A percentile compares a stretch with the other conserved stretches of the same genome.
phyloP scores from a whole-genome alignment of 2,329 filamentous ascomycete genomes.

The Pseudogymnoascus sp. region DNA sequence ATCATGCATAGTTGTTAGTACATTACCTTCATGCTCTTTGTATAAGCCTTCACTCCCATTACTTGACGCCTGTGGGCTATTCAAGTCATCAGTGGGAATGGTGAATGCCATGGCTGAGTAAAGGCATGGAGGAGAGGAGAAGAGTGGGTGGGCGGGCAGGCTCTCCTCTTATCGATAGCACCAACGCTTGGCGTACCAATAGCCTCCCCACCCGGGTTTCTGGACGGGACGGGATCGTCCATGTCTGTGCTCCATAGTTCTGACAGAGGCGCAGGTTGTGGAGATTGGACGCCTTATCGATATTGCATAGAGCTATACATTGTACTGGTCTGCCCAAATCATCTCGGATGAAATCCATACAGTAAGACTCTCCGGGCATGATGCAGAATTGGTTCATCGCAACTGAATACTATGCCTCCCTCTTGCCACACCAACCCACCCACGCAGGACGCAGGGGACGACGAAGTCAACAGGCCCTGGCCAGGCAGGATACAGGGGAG shows the following conservation, averaged over 20 bases:
- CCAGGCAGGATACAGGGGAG: too few relatives aligned
- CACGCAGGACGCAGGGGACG: not conserved
- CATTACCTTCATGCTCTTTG: not conserved
- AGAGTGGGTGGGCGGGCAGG: not conserved
- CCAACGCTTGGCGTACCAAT: not conserved
- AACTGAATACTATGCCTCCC: not conserved
- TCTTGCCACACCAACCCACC: not conserved
- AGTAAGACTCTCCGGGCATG: not conserved
- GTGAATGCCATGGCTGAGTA: not conserved
- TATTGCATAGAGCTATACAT: too few relatives aligned
- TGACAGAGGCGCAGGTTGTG: not conserved
- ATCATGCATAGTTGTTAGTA: not conserved
- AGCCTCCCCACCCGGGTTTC: not conserved
- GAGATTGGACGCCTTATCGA: too few relatives aligned
- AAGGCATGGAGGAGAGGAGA: not conserved
- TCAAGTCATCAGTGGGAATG: not conserved
- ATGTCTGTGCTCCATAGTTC: not conserved
- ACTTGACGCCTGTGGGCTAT: not conserved
- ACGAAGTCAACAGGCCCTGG: not conserved
- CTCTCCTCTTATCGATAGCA: not conserved
- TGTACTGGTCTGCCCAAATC: too few relatives aligned
- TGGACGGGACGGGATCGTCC: not conserved
- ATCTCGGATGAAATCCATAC: not conserved
- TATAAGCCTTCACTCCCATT: not conserved
- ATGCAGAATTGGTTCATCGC: not conserved